These are phyloP conservation scores for Penicillium sp. DNA, from an alignment of 2,329 filamentous ascomycete species.

Conservation along the genomic window DNA sequence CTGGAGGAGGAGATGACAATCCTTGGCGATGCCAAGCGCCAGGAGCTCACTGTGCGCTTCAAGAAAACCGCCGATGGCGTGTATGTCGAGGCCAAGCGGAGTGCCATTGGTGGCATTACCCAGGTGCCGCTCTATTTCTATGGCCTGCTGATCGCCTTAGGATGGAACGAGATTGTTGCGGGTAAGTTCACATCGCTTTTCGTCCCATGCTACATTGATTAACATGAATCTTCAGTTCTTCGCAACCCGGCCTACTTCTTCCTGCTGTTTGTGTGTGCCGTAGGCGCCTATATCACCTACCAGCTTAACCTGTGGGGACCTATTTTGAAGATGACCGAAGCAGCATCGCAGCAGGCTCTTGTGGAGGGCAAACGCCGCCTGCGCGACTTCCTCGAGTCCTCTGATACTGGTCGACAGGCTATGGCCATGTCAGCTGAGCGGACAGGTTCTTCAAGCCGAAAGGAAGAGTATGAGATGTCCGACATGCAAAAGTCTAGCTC, in stretches of 20 bases:
- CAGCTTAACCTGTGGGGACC: constrained; percentile 93
- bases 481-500: constrained; percentile 31
- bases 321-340: constrained; percentile 92
- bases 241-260: constrained; percentile 93
- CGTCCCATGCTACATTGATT: neutral
- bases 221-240: constrained; percentile 62
- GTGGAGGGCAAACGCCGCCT: constrained; percentile 91
- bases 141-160: constrained; percentile 78
- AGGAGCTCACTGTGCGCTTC: constrained; percentile 90
- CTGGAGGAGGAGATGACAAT: constrained; percentile 95
- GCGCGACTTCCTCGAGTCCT: constrained; percentile 83
- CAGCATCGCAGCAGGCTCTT: constrained; percentile 79
- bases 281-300: constrained; percentile 85
- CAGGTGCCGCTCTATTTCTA: constrained; percentile 97
- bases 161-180: constrained; percentile 98
- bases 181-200: constrained; percentile 59
- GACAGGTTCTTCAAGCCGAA: constrained; percentile 35
- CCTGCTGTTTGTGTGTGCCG: constrained; percentile 73
- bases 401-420: constrained; percentile 80
- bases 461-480: constrained; percentile 61
- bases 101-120: constrained; percentile 91
- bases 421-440: constrained; percentile 66
- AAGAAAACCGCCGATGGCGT: constrained; percentile 98
- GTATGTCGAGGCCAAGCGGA: constrained; percentile 95
- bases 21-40: constrained; percentile 83